These are phyloP conservation scores for Malania oleifera DNA, from an alignment of 164 flowering plant species.

Conservation along the genomic window DNA sequence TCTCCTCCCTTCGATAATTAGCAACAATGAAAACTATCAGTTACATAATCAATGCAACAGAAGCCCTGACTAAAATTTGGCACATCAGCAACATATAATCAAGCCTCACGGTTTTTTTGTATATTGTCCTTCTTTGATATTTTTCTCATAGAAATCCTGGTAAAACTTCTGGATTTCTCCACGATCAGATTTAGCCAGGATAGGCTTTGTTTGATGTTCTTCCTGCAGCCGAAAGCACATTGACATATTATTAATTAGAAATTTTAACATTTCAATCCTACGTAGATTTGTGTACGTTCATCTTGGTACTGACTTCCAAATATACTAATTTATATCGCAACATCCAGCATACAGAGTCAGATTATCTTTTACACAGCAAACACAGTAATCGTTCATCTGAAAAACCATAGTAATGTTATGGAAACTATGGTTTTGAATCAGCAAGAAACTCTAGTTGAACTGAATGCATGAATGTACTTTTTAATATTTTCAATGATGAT, in stretches of 20 bases:
- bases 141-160: slow-evolving; percentile 56
- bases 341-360: too few species aligned
- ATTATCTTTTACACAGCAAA: too few species aligned
- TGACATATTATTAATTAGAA: not conserved
- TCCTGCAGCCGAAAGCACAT: slow-evolving; percentile 51
- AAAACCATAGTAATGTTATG: too few species aligned
- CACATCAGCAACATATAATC: slow-evolving; percentile 4
- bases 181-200: slow-evolving; percentile 57
- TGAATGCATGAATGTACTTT: too few species aligned
- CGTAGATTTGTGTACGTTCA: too few species aligned
- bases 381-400: too few species aligned
- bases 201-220: slow-evolving; percentile 50
- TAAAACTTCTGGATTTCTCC: slow-evolving; percentile 72
- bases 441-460: too few species aligned
- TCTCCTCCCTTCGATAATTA: slow-evolving; percentile 67
- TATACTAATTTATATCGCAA: too few species aligned
- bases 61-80: slow-evolving; percentile 1
- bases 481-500: too few species aligned
- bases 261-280: too few species aligned
- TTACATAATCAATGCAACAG: not conserved
- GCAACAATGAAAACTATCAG: slow-evolving; percentile 2
- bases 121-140: slow-evolving; percentile 55
- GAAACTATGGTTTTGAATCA: too few species aligned
- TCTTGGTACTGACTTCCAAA: too few species aligned
- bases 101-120: slow-evolving; percentile 81